These are phyloP conservation scores for Oryza coarctata DNA, from an alignment of 176 grass and related monocot species.

Conservation along the genomic window DNA sequence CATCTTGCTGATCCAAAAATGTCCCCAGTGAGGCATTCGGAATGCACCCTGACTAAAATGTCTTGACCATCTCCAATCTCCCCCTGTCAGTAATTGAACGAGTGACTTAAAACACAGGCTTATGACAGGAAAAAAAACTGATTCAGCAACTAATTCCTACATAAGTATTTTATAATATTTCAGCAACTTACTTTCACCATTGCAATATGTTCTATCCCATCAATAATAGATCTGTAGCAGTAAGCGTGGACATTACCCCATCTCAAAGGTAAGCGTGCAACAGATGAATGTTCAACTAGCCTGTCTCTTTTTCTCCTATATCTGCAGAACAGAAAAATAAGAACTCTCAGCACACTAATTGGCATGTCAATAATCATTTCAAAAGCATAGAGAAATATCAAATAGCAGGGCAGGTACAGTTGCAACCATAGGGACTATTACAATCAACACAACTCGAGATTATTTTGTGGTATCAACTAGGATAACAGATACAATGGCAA, in stretches of 20 bases:
- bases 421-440: not conserved
- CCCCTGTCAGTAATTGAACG: constrained; percentile 43
- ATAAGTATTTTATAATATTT: constrained; percentile 1
- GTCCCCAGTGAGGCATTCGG: constrained; percentile 76
- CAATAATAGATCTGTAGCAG: constrained; percentile 88
- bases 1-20: constrained; percentile 83
- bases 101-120: constrained; percentile 3
- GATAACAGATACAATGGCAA: not conserved
- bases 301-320: constrained; percentile 98
- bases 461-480: not conserved
- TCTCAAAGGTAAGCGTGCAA: constrained; percentile 81
- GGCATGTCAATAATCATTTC: not conserved
- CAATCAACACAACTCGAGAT: not conserved
- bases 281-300: constrained; percentile 67
- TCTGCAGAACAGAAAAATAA: constrained; percentile 46
- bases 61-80: constrained; percentile 82
- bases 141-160: not conserved
- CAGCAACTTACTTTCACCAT: constrained; percentile 81
- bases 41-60: constrained; percentile 74
- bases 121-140: constrained; percentile 1
- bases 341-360: constrained; percentile 11
- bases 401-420: not conserved
- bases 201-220: constrained; percentile 95
- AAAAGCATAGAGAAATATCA: not conserved
- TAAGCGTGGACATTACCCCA: constrained; percentile 88